These are phyloP conservation scores for Porphyrellus cyaneotinctus DNA, from an alignment of 768 basidiomycete genomes.

Conservation along the genomic window DNA sequence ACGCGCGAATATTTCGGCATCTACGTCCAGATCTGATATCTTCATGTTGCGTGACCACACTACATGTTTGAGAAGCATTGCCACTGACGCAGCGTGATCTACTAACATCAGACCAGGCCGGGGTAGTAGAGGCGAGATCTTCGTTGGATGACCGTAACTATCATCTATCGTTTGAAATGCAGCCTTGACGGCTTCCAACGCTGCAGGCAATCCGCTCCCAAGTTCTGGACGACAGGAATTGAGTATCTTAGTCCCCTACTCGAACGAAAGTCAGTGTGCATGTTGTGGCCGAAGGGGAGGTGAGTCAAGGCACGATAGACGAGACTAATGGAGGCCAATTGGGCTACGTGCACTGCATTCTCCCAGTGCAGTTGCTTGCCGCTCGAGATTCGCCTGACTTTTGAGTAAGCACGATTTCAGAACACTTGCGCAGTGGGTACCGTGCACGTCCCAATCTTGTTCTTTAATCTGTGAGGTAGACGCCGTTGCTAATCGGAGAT, in stretches of 20 bases:
- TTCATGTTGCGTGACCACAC: slow-evolving; percentile 46
- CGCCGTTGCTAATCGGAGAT: slow-evolving; percentile 55
- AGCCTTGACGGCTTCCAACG: slow-evolving; percentile 34
- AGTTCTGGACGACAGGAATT: slow-evolving; percentile 40
- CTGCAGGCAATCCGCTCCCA: slow-evolving; percentile 21
- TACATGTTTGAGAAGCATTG: slow-evolving; percentile 66
- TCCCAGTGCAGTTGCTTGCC: slow-evolving; percentile 50
- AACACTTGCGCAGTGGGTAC: slow-evolving; percentile 70
- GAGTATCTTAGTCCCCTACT: slow-evolving; percentile 54
- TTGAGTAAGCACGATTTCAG: slow-evolving; percentile 66
- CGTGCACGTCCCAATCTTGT: slow-evolving; percentile 72
- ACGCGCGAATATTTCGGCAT: slow-evolving; percentile 49
- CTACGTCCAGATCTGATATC: slow-evolving; percentile 34
- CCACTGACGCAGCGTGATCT: slow-evolving; percentile 49
- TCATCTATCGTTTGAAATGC: slow-evolving; percentile 39
- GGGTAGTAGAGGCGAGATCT: slow-evolving; percentile 29
- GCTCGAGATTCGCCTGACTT: slow-evolving; percentile 51
- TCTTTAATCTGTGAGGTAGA: slow-evolving; percentile 71
- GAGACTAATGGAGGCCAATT: slow-evolving; percentile 43
- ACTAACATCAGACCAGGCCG: slow-evolving; percentile 58
- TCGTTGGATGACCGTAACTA: slow-evolving; percentile 50
- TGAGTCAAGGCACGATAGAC: slow-evolving; percentile 70
- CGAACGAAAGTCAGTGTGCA: neutral
- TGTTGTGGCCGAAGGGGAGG: slow-evolving; percentile 40
- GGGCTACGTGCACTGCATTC: slow-evolving; percentile 52